A percentile compares a stretch with the other conserved stretches of the same genome.
These are phyloP conservation scores for Pyrus hybrid DNA, from an alignment of 331 rosid genomes.

Conservation along the genomic window DNA sequence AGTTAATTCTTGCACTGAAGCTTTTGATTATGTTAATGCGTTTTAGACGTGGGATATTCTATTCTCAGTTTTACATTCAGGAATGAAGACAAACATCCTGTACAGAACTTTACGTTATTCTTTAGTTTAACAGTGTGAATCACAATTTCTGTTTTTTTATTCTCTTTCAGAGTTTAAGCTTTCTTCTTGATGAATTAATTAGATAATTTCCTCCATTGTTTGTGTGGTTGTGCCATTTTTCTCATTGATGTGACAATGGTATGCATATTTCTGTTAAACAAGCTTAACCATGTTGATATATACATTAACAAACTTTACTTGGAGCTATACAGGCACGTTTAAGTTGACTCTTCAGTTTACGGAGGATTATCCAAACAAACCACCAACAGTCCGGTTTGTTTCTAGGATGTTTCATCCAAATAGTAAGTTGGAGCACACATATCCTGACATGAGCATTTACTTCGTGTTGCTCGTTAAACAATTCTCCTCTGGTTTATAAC, in stretches of 20 bases:
- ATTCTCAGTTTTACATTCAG: not conserved
- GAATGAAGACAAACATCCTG: not conserved
- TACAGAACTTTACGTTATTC: not conserved
- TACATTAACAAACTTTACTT: not conserved
- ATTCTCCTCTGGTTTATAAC: not conserved
- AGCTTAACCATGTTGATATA: not conserved
- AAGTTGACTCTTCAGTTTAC: constrained; percentile 88
- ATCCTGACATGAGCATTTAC: not conserved
- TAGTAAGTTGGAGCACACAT: constrained; percentile 49
- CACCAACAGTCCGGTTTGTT: constrained; percentile 92
- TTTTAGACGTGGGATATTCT: not conserved
- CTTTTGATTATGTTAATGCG: not conserved
- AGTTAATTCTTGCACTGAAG: constrained; percentile 20
- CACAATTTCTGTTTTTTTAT: not conserved
- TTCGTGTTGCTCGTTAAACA: not conserved
- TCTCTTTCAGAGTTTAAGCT: not conserved
- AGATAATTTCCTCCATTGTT: not conserved
- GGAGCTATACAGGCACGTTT: constrained; percentile 73
- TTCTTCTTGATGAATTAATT: not conserved
- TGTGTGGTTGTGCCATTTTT: not conserved
- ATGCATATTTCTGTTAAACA: not conserved
- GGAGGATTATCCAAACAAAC: constrained; percentile 97
- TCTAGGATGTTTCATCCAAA: constrained; percentile 97
- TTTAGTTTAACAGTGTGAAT: not conserved
- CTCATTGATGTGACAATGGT: not conserved